Conservation (phyloP, 768 basidiomycete genomes). For the Serendipita sp. region DNA sequence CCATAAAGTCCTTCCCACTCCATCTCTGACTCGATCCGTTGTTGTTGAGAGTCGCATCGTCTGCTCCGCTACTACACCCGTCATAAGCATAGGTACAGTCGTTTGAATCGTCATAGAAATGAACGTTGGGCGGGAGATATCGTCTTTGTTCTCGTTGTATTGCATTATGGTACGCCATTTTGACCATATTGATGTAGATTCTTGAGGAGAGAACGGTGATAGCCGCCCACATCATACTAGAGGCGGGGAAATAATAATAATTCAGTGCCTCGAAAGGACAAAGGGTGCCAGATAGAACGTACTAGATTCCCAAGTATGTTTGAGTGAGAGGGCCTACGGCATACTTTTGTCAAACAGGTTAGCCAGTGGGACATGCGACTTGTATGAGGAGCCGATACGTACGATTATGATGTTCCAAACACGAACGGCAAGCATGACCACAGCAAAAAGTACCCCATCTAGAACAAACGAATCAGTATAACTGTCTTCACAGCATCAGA, state of each 20-base stretch:
- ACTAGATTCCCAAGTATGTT: conserved; percentile 2
- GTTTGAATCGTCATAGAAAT: background rate
- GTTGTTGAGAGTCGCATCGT: too few relatives aligned
- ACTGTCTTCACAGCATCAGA: too few relatives aligned
- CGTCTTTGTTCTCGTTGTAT: background rate
- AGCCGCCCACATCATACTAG: background rate
- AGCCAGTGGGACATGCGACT: background rate
- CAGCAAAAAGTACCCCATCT: background rate
- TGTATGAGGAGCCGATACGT: background rate
- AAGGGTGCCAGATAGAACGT: background rate
- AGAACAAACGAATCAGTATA: background rate
- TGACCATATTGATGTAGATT: background rate
- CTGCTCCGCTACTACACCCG: too few relatives aligned
- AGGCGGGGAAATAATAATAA: background rate
- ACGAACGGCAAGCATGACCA: background rate
- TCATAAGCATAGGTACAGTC: background rate
- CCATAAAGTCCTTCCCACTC: too few relatives aligned
- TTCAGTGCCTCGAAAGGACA: background rate
- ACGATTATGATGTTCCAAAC: conserved; percentile 1
- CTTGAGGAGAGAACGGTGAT: background rate
- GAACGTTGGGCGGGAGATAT: background rate
- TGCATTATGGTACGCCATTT: background rate
- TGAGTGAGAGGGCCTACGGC: background rate
- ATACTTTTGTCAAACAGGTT: background rate
- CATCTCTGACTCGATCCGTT: too few relatives aligned